Conservation (phyloP, 1,139 yeast species). For the Kodamaea suecica region DNA sequence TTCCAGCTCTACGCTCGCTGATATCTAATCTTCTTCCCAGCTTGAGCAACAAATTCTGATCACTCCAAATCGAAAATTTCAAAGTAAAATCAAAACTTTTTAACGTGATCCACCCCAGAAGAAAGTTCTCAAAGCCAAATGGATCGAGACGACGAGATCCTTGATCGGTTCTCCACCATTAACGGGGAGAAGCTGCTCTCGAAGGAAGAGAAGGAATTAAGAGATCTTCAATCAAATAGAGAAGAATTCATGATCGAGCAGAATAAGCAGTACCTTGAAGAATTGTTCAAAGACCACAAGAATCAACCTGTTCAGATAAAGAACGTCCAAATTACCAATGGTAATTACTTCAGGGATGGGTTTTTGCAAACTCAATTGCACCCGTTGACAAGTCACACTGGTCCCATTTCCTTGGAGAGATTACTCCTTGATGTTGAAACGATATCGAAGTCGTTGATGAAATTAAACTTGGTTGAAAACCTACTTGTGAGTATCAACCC, state of each 20-base stretch:
- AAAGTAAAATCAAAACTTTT: not conserved
- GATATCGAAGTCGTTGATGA: slow-evolving; percentile 40
- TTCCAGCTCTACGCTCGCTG: too few species aligned
- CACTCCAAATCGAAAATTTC: too few species aligned
- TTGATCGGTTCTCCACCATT: slow-evolving; percentile 23
- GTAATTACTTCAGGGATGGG: slow-evolving; percentile 46
- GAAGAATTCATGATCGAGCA: slow-evolving; percentile 38
- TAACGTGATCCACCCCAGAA: not conserved
- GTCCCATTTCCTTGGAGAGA: slow-evolving; percentile 32
- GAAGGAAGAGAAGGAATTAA: slow-evolving; percentile 30
- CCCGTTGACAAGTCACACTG: slow-evolving; percentile 37
- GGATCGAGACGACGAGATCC: slow-evolving; percentile 24
- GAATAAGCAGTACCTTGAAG: slow-evolving; percentile 38
- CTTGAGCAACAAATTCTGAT: too few species aligned
- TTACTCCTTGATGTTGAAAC: slow-evolving; percentile 41
- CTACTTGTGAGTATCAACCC: slow-evolving; percentile 40
- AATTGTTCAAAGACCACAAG: slow-evolving; percentile 39
- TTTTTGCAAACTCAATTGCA: slow-evolving; percentile 54
- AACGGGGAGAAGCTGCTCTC: slow-evolving; percentile 12
- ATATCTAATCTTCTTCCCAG: too few species aligned
- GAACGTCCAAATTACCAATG: slow-evolving; percentile 55
- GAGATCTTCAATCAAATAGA: slow-evolving; percentile 28
- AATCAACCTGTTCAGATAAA: slow-evolving; percentile 44
- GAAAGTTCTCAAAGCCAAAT: slow-evolving; percentile 2
- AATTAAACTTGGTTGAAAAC: slow-evolving; percentile 45